phyloP scores from a whole-genome alignment of 192 early-diverging fungal genomes.

The Gigaspora rosea region DNA sequence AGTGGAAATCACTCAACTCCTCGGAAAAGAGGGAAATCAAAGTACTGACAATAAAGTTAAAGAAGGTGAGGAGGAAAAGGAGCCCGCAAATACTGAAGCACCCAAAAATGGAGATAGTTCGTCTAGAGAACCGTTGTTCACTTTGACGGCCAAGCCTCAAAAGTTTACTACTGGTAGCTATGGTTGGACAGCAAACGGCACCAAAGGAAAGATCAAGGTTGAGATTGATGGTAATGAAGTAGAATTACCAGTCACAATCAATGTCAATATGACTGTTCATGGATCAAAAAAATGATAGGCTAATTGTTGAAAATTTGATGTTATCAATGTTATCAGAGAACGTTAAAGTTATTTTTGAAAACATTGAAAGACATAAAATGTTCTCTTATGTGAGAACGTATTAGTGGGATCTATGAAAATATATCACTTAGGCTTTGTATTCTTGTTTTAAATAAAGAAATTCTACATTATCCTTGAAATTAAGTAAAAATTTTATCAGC shows the following conservation, averaged over 20 bases:
- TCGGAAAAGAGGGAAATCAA: constrained; percentile 2
- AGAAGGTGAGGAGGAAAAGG: constrained; percentile 6
- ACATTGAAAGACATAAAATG: too few species aligned
- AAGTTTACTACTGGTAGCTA: constrained; percentile 8
- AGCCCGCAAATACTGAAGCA: neutral
- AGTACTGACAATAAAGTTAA: neutral
- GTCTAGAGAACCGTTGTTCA: constrained; percentile 11
- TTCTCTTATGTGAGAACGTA: too few species aligned
- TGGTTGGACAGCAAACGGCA: constrained; percentile 8
- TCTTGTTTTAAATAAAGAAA: too few species aligned
- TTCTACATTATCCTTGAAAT: too few species aligned
- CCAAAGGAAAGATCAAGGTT: constrained; percentile 29
- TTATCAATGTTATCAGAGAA: too few species aligned
- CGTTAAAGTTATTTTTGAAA: too few species aligned
- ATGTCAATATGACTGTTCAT: constrained; percentile 30
- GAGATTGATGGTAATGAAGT: constrained; percentile 29
- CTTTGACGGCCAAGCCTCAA: constrained; percentile 21
- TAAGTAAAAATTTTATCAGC: too few species aligned
- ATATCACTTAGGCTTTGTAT: too few species aligned
- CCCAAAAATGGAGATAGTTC: constrained; percentile 7
- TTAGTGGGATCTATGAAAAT: too few species aligned
- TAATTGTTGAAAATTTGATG: too few species aligned
- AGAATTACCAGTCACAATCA: constrained; percentile 30
- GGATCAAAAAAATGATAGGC: constrained; percentile 18
- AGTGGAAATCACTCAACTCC: constrained; percentile 3